Conservation (phyloP, 345 rosid species). For the Physaria fendleri region DNA sequence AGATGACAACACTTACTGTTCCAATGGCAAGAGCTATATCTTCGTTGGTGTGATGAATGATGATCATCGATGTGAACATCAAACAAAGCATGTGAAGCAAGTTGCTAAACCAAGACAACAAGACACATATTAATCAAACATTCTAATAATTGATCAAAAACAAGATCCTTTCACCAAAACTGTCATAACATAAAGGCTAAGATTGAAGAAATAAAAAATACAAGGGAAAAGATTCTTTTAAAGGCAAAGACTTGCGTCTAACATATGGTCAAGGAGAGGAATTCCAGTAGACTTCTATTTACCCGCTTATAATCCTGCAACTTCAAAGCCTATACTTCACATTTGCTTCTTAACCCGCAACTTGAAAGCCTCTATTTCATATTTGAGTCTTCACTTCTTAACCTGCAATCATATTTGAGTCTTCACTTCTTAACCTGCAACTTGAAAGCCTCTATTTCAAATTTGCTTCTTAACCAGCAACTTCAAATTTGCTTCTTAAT, state of each 20-base stretch:
- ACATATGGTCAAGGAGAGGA: constrained; percentile 90
- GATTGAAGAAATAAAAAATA: not conserved
- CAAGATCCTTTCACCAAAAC: not conserved
- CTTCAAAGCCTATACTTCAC: constrained; percentile 78
- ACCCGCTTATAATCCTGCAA: too few relatives aligned
- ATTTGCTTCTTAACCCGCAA: too few relatives aligned
- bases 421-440: too few relatives aligned
- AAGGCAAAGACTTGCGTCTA: constrained; percentile 46
- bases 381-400: too few relatives aligned
- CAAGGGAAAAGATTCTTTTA: not conserved
- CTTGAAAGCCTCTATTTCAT: too few relatives aligned
- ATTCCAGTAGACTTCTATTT: constrained; percentile 62
- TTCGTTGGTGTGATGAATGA: constrained; percentile 84
- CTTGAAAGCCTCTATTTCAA: too few relatives aligned
- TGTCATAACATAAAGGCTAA: too few relatives aligned
- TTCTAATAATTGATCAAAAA: not conserved
- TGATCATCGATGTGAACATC: constrained; percentile 92
- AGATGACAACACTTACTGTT: constrained; percentile 51
- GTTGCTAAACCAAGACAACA: constrained; percentile 51
- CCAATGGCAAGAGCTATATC: constrained; percentile 95
- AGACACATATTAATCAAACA: not conserved
- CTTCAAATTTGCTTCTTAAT: too few relatives aligned
- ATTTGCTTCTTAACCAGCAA: too few relatives aligned
- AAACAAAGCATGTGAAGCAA: constrained; percentile 89
- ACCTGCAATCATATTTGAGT: too few relatives aligned